Percentiles rank a stretch among this genome's conserved stretches.
These are phyloP conservation scores for Bryoglossum gracile DNA, from an alignment of 495 filamentous ascomycete genomes.

Conservation along the genomic window DNA sequence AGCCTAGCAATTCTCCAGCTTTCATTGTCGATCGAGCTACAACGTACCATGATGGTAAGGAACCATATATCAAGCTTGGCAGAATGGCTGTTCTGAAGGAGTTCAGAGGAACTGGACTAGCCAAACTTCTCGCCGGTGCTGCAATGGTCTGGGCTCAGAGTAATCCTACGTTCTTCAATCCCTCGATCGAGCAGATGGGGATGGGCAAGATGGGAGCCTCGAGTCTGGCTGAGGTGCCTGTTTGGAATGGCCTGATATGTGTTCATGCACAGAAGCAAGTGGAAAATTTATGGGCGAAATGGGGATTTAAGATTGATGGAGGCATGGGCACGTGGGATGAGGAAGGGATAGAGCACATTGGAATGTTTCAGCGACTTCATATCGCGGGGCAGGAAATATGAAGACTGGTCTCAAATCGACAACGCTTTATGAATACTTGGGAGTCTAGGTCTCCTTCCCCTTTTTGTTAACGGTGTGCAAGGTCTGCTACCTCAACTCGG, in stretches of 20 bases:
- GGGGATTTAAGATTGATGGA: constrained; percentile 66
- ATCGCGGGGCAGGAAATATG: constrained; percentile 4
- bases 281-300: constrained; percentile 49
- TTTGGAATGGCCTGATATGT: constrained; percentile 64
- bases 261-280: constrained; percentile 66
- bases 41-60: constrained; percentile 45
- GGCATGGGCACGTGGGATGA: constrained; percentile 71
- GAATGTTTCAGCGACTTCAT: constrained; percentile 53
- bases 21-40: constrained; percentile 36
- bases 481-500: too few species aligned
- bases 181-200: constrained; percentile 26
- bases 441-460: too few species aligned
- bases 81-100: constrained; percentile 59
- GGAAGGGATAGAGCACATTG: constrained; percentile 79
- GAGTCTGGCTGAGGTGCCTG: constrained; percentile 29
- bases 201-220: constrained; percentile 27
- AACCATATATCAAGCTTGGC: constrained; percentile 73
- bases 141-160: constrained; percentile 54
- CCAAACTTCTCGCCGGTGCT: constrained; percentile 51
- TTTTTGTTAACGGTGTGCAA: too few species aligned
- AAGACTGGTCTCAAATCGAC: too few species aligned
- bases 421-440: too few species aligned
- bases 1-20: constrained; percentile 17
- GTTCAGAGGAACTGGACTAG: constrained; percentile 58
- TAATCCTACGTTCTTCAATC: constrained; percentile 44